These are phyloP conservation scores for Drechslerella dactyloides DNA, from an alignment of 2,329 filamentous ascomycete genomes.

Conservation along the genomic window DNA sequence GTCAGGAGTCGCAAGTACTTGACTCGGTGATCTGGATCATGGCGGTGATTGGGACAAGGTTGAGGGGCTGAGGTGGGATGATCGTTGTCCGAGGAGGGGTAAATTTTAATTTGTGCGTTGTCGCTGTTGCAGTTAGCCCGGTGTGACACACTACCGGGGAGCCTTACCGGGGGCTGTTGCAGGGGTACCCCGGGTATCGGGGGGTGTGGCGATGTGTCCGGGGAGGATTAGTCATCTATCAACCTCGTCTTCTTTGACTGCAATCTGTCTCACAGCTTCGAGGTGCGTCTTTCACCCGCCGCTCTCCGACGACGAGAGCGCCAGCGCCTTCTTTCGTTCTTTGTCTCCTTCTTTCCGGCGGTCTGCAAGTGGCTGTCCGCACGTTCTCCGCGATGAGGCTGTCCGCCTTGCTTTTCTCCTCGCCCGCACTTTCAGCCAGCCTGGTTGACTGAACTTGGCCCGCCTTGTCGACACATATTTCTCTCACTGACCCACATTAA, in stretches of 20 bases:
- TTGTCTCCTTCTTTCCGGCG: no score
- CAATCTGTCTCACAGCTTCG: no score
- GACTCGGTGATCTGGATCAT: conserved; percentile 49
- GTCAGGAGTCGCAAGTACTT: conserved; percentile 43
- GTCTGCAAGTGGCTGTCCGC: background rate
- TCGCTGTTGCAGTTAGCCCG: background rate
- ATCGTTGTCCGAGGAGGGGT: conserved; percentile 23
- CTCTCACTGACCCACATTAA: no score
- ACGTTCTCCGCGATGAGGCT: background rate
- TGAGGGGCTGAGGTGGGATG: conserved; percentile 15
- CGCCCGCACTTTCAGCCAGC: background rate
- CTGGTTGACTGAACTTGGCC: background rate
- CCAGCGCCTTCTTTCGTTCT: background rate
- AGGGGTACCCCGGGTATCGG: no score
- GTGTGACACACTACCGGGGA: background rate
- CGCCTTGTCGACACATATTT: no score
- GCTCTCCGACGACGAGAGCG: no score
- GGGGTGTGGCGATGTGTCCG: no score
- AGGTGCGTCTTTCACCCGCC: no score
- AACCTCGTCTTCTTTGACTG: background rate
- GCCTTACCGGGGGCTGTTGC: background rate
- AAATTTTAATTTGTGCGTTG: conserved; percentile 7
- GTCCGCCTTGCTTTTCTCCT: conserved; percentile 1
- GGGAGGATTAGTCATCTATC: background rate
- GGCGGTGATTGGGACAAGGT: background rate